Evolutionary conservation across 2,329 filamentous ascomycete genomes (phyloP), one percentile per base, ranked within the genome.

Genomic region (Aspergillus ibericus): DNA sequence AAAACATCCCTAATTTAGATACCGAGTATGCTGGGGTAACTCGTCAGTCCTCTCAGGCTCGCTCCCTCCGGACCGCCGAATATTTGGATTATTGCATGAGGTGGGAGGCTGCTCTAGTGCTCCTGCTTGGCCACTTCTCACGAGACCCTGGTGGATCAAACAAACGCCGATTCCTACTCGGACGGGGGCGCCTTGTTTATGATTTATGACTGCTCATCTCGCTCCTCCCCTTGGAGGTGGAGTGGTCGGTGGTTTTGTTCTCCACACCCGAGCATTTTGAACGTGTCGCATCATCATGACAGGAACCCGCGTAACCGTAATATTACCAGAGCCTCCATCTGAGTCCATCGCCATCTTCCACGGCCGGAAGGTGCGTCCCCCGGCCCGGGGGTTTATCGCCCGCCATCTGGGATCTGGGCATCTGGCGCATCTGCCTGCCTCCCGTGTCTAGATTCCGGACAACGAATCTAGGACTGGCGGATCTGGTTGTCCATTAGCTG

Each of bases 171-270:
- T 59, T 57, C 53, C 53, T 59, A 52, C 56, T 59, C 8, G 27
- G 54, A 51, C 51, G 57, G 57, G 59, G 36, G 56, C 18, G n/a
- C 18, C 50, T 54, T 58, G 51, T 60, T 57, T 58, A 58, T 60
- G 44, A 53, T 56, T 60, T 60, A 58, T 55, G 60, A 62, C 54
- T 62, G 52, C 55, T 60, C 60, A 59, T 63, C 56, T 61, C 48
- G 38, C 46, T 55, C 51, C 48, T 52, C 53, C 35, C 50, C 47
- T 55, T 47, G 27, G 18, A 35, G 57, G 59, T 58, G 50, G 42
- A 54, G 56, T 58, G 29, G 44, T 58, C 53, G 53, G 56, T 53
- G 32, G 48, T 61, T 59, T 44, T 32, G 40, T 61, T 61, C 59
- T 47, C 56, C 59, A 59, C 56, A 55, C 46, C 40, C 27, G 35